These are phyloP conservation scores for Solanum sitiens DNA, from an alignment of 257 asterid species.

Conservation along the genomic window DNA sequence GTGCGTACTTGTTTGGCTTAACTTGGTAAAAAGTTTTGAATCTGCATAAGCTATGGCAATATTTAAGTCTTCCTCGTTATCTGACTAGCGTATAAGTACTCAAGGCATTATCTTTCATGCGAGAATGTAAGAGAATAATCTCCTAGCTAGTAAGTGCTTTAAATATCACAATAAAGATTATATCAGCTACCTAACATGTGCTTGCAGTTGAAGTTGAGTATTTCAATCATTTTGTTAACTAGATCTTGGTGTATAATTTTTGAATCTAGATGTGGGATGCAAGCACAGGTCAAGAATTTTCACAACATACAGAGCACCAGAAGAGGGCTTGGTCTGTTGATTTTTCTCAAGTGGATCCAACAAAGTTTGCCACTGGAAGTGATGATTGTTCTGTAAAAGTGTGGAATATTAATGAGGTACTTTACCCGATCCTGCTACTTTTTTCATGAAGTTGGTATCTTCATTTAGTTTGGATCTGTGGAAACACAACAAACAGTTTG, in stretches of 20 bases:
- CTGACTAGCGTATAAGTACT: neutral
- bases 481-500: neutral
- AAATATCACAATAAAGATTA: neutral
- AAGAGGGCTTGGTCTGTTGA: slow-evolving; percentile 62
- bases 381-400: slow-evolving; percentile 52
- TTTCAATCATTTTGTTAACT: neutral
- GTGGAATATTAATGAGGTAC: slow-evolving; percentile 56
- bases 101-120: neutral
- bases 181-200: neutral
- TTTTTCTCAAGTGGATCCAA: slow-evolving; percentile 45
- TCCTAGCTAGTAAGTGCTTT: neutral
- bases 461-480: neutral
- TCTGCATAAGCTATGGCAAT: neutral
- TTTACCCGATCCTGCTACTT: neutral
- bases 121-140: neutral
- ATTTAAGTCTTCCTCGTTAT: neutral
- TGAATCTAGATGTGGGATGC: slow-evolving; percentile 43
- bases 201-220: neutral
- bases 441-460: neutral
- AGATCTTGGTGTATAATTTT: neutral
- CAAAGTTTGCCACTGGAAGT: slow-evolving; percentile 50
- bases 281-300: slow-evolving; percentile 26
- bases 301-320: slow-evolving; percentile 21
- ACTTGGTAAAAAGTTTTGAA: neutral
- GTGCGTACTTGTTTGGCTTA: slow-evolving; percentile 6